Percentiles rank a stretch among this genome's conserved stretches.
Conservation (phyloP, 2,329 filamentous ascomycete genomes). For the Fusarium longipes region DNA sequence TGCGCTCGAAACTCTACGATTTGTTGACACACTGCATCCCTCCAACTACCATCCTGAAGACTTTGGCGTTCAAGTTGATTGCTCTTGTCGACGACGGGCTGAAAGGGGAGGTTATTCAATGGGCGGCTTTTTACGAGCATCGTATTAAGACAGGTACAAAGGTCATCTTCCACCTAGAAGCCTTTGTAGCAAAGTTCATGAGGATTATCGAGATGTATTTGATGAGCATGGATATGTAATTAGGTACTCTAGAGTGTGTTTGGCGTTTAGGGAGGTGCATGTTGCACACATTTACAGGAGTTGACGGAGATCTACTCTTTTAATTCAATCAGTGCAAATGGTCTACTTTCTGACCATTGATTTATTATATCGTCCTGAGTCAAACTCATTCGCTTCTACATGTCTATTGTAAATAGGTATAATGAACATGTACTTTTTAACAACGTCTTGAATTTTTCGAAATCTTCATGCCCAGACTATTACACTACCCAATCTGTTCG, state of each 20-base stretch:
- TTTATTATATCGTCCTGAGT: not conserved
- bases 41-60: slow-evolving; percentile 92
- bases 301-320: slow-evolving; percentile 16
- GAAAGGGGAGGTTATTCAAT: slow-evolving; percentile 92
- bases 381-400: not conserved
- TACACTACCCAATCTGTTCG: not conserved
- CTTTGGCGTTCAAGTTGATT: slow-evolving; percentile 92
- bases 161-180: slow-evolving; percentile 97
- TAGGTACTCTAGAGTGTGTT: slow-evolving; percentile 16
- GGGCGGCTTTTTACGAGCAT: slow-evolving; percentile 98
- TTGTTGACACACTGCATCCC: slow-evolving; percentile 97
- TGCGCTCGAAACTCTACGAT: slow-evolving; percentile 95
- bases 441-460: not conserved
- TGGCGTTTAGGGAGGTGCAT: slow-evolving; percentile 43
- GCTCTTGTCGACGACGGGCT: slow-evolving; percentile 86
- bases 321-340: not conserved
- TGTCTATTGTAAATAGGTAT: not conserved
- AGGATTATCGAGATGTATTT: slow-evolving; percentile 89
- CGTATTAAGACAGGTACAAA: slow-evolving; percentile 91
- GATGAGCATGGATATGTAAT: slow-evolving; percentile 83
- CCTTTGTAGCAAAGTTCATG: slow-evolving; percentile 99
- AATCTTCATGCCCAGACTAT: not conserved
- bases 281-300: slow-evolving; percentile 22
- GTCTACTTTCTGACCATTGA: not conserved
- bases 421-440: not conserved